phyloP scores from a whole-genome alignment of 1,284 basidiomycete genomes.

The Moniliophthora roreri region DNA sequence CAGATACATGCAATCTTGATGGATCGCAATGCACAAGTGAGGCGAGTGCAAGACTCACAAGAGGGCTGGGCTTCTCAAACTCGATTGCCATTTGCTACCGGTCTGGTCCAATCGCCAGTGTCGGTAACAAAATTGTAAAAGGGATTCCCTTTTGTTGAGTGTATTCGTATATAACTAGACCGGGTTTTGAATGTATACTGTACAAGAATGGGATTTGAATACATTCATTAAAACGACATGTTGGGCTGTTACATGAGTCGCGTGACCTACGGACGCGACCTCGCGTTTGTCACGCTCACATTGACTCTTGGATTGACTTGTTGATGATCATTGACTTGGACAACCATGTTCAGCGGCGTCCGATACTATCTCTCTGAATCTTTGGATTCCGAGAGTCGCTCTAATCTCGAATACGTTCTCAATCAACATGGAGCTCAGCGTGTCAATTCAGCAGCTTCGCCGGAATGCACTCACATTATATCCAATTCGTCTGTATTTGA shows the following conservation, averaged over 20 bases:
- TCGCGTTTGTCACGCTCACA: background rate
- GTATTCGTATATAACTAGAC: too few species aligned
- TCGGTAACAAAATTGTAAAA: constrained; percentile 12
- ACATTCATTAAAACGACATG: too few species aligned
- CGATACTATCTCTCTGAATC: constrained; percentile 32
- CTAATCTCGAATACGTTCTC: constrained; percentile 33
- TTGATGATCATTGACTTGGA: background rate
- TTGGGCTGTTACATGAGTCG: too few species aligned
- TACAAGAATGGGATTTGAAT: too few species aligned
- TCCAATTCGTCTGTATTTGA: constrained; percentile 57
- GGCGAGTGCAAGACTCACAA: constrained; percentile 17
- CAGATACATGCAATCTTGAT: constrained; percentile 66
- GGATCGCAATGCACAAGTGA: constrained; percentile 60
- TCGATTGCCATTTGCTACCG: background rate
- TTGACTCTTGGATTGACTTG: too few species aligned
- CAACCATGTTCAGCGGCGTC: constrained; percentile 29
- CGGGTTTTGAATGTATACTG: too few species aligned
- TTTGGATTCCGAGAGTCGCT: constrained; percentile 25
- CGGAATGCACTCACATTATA: constrained; percentile 43
- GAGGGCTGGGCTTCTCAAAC: background rate
- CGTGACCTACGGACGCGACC: background rate
- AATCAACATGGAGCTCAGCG: constrained; percentile 42
- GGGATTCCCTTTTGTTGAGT: background rate
- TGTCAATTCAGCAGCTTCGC: constrained; percentile 22
- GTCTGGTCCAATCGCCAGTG: background rate